Percentiles rank a stretch among this genome's conserved stretches.
phyloP scores from a whole-genome alignment of 768 basidiomycete species.

The Tulasnella sp. region DNA sequence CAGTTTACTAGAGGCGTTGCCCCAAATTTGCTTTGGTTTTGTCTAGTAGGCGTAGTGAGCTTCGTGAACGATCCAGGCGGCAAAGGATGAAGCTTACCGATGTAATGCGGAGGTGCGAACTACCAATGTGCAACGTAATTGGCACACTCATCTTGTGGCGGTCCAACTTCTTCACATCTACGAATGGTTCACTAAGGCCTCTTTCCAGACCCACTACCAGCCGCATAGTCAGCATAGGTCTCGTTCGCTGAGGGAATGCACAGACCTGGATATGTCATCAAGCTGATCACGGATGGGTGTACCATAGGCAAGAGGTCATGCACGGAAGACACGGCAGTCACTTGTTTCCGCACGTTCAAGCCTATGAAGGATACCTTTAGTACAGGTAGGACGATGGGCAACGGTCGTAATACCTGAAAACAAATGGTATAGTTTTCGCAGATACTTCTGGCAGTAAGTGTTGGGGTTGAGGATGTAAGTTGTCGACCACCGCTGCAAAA shows the following conservation, averaged over 20 bases:
- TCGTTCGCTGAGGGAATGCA: background rate
- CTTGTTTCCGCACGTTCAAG: conserved; percentile 46
- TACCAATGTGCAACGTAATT: conserved; percentile 62
- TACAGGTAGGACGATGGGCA: background rate
- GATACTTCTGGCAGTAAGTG: conserved; percentile 62
- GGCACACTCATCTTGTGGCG: conserved; percentile 65
- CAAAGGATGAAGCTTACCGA: conserved; percentile 49
- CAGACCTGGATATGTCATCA: conserved; percentile 55
- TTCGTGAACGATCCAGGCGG: background rate
- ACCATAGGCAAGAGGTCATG: conserved; percentile 57
- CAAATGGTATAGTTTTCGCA: conserved; percentile 73
- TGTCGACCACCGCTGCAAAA: conserved; percentile 56
- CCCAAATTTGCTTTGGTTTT: conserved; percentile 64
- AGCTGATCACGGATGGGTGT: conserved; percentile 47
- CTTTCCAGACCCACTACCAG: conserved; percentile 57
- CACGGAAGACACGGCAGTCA: conserved; percentile 62
- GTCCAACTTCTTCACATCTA: conserved; percentile 64
- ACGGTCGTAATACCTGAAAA: conserved; percentile 44
- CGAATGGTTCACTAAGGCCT: conserved; percentile 53
- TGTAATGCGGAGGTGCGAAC: conserved; percentile 71
- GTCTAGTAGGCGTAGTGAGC: conserved; percentile 47
- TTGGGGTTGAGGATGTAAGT: conserved; percentile 75
- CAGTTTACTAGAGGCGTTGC: conserved; percentile 64
- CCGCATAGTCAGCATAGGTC: background rate
- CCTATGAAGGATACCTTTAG: conserved; percentile 10